Base-by-base conservation (phyloP, 1,284 basidiomycete genomes). In the Sporisorium graminicola region DNA sequence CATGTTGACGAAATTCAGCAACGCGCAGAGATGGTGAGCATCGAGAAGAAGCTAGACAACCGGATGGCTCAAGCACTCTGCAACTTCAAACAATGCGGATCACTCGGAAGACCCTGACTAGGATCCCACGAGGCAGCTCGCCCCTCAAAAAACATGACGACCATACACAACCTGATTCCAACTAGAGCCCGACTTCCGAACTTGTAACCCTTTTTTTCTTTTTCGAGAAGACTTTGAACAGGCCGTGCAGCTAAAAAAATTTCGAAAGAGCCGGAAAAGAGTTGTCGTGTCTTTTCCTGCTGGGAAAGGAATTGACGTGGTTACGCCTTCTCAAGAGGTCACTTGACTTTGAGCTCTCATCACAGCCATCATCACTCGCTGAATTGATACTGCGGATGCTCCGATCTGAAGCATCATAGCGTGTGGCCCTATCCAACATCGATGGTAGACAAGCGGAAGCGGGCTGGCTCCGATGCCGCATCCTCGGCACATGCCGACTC, bases 401-500 rank as follows among this genome's bases (percentile, higher is more conserved):
- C 14, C 40, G n/a, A 43, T 20, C 1, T 1, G 40, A 43, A 8
- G 35, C 22, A 31, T 5, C 29, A 46, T 47, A 22, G 9, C 29
- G 35, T 26, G 42, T 49, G 13, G 35, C 26, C 13, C 40, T n/a
- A 33, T 8, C 6, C 26, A 16, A 10, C 42, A 26, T 40, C 46
- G 29, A 73, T 74, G 72, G 58, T 56, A 27, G 66, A 65, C 52
- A 74, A 74, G 46, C 66, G 72, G 10, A 74, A 65, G 33, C 65
- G 72, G 4, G 58, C 66, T 26, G 63, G 53, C 55, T 74, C 66
- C 5, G 66, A 74, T 56, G 62, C 66, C 1, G 66, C 62, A 27
- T 59, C 62, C 16, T 63, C 71, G 37, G 52, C 44, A 20, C 56
- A 56, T 47, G 49, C 44, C 43, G 57, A 61, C 29, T 63, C 65